A percentile compares a stretch with the other conserved stretches of the same genome.
These are phyloP conservation scores for Wickerhamomyces hampshirensis DNA, from an alignment of 805 yeast species.

Conservation along the genomic window DNA sequence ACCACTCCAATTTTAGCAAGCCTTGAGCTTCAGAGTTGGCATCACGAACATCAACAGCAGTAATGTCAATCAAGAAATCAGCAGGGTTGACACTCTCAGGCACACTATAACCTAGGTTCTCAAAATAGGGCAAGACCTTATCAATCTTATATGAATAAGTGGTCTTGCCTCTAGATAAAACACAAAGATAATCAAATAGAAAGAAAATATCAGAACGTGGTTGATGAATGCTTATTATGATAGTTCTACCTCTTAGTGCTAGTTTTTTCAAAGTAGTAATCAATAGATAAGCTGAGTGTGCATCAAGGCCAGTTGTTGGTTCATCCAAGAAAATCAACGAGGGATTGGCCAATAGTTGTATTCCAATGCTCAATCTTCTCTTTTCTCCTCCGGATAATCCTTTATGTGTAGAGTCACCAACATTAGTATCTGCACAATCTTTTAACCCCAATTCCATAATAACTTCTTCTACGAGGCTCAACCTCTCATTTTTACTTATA, in stretches of 20 bases:
- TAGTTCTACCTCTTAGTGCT: constrained; percentile 60
- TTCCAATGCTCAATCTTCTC: constrained; percentile 71
- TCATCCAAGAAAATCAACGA: constrained; percentile 76
- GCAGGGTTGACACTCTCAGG: constrained; percentile 48
- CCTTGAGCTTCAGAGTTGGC: constrained; percentile 29
- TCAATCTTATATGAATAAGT: constrained; percentile 41
- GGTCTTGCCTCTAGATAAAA: constrained; percentile 57
- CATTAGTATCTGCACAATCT: constrained; percentile 59
- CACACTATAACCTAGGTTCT: constrained; percentile 31
- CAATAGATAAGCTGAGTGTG: constrained; percentile 66
- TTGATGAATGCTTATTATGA: constrained; percentile 78
- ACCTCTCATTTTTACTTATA: constrained; percentile 36
- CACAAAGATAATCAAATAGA: constrained; percentile 63
- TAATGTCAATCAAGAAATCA: constrained; percentile 43
- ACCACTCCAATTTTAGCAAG: constrained; percentile 26
- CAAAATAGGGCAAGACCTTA: constrained; percentile 42
- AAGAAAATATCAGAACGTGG: constrained; percentile 77
- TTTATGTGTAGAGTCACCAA: constrained; percentile 49
- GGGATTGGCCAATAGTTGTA: constrained; percentile 77
- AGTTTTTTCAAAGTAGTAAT: constrained; percentile 58
- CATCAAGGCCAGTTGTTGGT: constrained; percentile 86
- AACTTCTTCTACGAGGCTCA: constrained; percentile 51
- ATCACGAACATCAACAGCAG: constrained; percentile 43
- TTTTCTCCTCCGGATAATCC: constrained; percentile 87
- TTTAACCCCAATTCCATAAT: constrained; percentile 65